phyloP scores from a whole-genome alignment of 1,139 yeast genomes.

The Pichia sp. region DNA sequence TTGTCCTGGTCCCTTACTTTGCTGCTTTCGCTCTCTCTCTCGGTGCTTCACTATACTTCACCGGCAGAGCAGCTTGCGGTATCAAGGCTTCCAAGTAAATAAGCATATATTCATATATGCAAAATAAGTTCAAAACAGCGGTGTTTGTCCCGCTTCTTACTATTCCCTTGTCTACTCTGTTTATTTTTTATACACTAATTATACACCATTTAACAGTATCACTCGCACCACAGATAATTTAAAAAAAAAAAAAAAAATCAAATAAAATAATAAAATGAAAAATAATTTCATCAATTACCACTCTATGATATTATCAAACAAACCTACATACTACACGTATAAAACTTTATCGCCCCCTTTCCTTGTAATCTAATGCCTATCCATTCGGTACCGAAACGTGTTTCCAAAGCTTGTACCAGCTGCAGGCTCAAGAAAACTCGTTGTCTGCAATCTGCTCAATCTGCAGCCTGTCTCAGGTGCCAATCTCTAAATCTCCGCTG shows the following conservation, averaged over 20 bases:
- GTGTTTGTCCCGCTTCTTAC: too few relatives aligned
- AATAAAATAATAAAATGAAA: too few relatives aligned
- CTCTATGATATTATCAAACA: too few relatives aligned
- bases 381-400: conserved; percentile 31
- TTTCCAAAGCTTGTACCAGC: conserved; percentile 49
- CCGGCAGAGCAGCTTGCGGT: conserved; percentile 73
- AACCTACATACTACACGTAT: too few relatives aligned
- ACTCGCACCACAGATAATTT: too few relatives aligned
- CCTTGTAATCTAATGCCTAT: too few relatives aligned
- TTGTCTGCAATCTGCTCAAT: conserved; percentile 43
- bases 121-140: too few relatives aligned
- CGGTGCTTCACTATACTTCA: conserved; percentile 62
- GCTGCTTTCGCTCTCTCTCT: conserved; percentile 74
- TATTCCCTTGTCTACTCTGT: background rate
- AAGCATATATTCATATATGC: background rate
- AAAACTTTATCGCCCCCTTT: too few relatives aligned
- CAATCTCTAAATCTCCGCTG: conserved; percentile 43
- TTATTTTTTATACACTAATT: background rate
- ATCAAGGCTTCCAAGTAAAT: conserved; percentile 40
- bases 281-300: too few relatives aligned
- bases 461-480: conserved; percentile 50
- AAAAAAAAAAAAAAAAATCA: too few relatives aligned
- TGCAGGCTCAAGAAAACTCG: conserved; percentile 60
- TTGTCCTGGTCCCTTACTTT: conserved; percentile 81
- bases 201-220: too few relatives aligned